Base-by-base conservation (phyloP, 2,329 filamentous ascomycete species). In the Nemania abortiva region DNA sequence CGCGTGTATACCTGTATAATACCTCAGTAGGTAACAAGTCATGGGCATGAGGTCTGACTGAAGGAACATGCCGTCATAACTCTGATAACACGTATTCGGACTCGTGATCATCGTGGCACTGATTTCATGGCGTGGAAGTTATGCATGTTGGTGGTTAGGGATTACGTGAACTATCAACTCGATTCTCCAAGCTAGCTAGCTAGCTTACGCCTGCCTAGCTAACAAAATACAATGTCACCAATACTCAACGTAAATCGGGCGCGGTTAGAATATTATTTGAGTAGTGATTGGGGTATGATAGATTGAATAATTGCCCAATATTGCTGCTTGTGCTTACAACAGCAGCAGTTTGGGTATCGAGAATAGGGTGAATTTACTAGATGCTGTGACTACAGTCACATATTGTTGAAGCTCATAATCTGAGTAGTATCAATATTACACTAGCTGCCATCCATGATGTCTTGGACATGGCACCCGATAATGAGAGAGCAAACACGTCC, bases 361-460 rank as follows among this genome's bases (percentile, higher is more conserved):
- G 42, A 47, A 20, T 47, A 20, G 18, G n/a, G 6, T 20, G 4
- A 20, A 20, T 47, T 20, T 20, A 20, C 42, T 6, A 20, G 42
- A 20, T 47, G 42, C 42, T 2, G n/a, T n/a, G 18, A 18, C 18
- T 47, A 47, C 42, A 15, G 18, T 20, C 42, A 52, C 15, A 52
- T 13, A 7, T 11, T 11, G 49, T 27, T 52, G 22, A 29, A 27
- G 24, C 13, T 52, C 49, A 52, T 52, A 18, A 27, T 29, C 22
- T 29, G 49, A 52, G 24, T 52, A 52, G 49, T 13, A 54, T 54
- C 18, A 37, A 45, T 60, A 59, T 59, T 59, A 57, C 34, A 39
- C 34, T 20, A 59, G 37, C 27, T 57, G 42, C 58, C 42, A 45
- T 62, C 42, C 42, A 53, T 62, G 29, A 22, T 42, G 39, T 45